A percentile compares a stretch with the other conserved stretches of the same genome.
Evolutionary conservation across 2,329 filamentous ascomycete species (phyloP).

Genomic region (Penicillium italicum): DNA sequence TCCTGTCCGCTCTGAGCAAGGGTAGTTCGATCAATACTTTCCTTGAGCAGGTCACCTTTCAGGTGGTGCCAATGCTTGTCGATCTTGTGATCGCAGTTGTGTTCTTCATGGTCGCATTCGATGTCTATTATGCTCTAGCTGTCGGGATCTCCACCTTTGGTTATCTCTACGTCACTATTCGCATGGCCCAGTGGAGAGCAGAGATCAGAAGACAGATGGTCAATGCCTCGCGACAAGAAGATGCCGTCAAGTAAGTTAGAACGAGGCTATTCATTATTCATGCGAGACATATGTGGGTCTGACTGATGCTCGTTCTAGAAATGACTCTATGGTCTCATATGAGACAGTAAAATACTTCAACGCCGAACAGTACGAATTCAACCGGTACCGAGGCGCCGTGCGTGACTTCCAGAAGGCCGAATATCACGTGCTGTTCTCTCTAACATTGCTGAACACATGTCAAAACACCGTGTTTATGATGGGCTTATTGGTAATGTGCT

Average conservation of each 20-base stretch:
- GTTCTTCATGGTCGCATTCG: slow-evolving; percentile 74
- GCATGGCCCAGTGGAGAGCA: slow-evolving; percentile 88
- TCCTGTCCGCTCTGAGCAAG: slow-evolving; percentile 92
- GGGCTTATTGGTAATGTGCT: slow-evolving; percentile 67
- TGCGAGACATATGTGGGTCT: background rate
- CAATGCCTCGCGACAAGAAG: slow-evolving; percentile 89
- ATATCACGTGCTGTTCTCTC: slow-evolving; percentile 70
- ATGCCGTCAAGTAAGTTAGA: slow-evolving; percentile 74
- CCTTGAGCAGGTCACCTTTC: slow-evolving; percentile 92
- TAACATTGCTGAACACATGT: slow-evolving; percentile 76
- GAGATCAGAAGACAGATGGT: slow-evolving; percentile 91
- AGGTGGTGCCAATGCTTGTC: slow-evolving; percentile 89
- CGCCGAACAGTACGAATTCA: slow-evolving; percentile 74
- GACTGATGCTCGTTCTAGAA: slow-evolving; percentile 45
- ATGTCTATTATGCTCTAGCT: slow-evolving; percentile 85
- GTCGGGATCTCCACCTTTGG: slow-evolving; percentile 89
- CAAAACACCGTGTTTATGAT: slow-evolving; percentile 78
- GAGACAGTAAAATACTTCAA: slow-evolving; percentile 94
- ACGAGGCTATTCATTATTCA: background rate
- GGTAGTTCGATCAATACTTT: slow-evolving; percentile 95
- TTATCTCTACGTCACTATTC: slow-evolving; percentile 94
- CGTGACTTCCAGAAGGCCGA: slow-evolving; percentile 69
- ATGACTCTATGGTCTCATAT: slow-evolving; percentile 98
- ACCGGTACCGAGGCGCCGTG: slow-evolving; percentile 68
- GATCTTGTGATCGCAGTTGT: slow-evolving; percentile 82